Conservation (phyloP, 441 rosid species). For the Cnidoscolus chayamansa region DNA sequence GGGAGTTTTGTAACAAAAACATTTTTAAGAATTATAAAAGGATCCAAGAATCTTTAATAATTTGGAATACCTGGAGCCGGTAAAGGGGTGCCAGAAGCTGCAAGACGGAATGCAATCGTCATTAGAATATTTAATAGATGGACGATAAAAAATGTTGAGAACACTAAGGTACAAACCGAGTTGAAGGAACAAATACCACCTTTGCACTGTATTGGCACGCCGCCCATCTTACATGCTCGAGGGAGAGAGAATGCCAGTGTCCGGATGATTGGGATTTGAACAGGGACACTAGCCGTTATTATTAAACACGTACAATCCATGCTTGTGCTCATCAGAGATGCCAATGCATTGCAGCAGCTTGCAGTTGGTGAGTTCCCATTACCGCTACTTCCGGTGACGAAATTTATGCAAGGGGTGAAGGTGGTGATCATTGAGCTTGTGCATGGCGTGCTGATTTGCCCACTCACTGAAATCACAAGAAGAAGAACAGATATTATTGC, state of each 20-base stretch:
- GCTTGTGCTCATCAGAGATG: conserved; percentile 42
- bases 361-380: conserved; percentile 55
- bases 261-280: conserved; percentile 57
- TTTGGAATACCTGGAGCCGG: conserved; percentile 67
- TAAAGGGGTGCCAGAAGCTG: conserved; percentile 70
- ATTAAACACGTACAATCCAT: conserved; percentile 68
- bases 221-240: conserved; percentile 55
- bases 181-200: conserved; percentile 29
- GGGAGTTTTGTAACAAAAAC: neutral
- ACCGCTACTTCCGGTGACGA: conserved; percentile 62
- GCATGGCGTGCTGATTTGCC: conserved; percentile 72
- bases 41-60: neutral
- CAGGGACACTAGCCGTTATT: conserved; percentile 62
- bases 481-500: conserved; percentile 23
- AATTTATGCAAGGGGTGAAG: conserved; percentile 80
- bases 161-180: neutral
- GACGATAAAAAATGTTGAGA: neutral
- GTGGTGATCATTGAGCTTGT: conserved; percentile 59
- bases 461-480: conserved; percentile 31
- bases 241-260: conserved; percentile 67
- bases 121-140: neutral
- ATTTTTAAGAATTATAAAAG: neutral
- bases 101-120: conserved; percentile 26
- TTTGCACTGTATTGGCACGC: conserved; percentile 66
- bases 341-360: conserved; percentile 58